Percentiles rank a stretch among this genome's conserved stretches.
Evolutionary conservation across 306 rosid species (phyloP).

Genomic region (Trichosanthes truncata): DNA sequence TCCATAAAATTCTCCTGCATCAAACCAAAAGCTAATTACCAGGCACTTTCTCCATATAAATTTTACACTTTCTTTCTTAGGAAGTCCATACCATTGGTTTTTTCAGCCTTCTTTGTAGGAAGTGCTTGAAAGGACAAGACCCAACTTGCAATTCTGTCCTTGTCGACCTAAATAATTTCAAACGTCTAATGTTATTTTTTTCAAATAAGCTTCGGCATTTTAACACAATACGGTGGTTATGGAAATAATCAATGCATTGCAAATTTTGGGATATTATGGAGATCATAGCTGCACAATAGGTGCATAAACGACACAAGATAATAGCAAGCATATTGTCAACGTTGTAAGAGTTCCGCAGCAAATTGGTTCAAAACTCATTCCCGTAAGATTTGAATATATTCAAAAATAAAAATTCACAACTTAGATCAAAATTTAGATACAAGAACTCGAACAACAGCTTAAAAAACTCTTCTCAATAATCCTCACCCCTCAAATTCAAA

Average conservation of each 20-base stretch:
- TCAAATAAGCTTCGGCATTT: not conserved
- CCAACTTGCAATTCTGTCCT: slow-evolving; percentile 58
- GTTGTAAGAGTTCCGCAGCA: not conserved
- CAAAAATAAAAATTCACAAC: not conserved
- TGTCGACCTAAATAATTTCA: slow-evolving; percentile 37
- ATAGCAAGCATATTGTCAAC: not conserved
- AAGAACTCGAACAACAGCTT: not conserved
- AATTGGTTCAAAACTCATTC: not conserved
- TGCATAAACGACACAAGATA: not conserved
- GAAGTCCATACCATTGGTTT: slow-evolving; percentile 31
- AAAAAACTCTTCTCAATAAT: not conserved
- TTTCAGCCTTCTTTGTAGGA: slow-evolving; percentile 29
- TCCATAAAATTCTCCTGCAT: slow-evolving; percentile 73
- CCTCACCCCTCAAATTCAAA: not conserved
- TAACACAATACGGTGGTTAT: not conserved
- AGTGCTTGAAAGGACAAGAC: slow-evolving; percentile 72
- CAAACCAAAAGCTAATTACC: slow-evolving; percentile 12
- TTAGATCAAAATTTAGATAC: not conserved
- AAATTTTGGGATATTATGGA: not conserved
- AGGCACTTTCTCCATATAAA: not conserved
- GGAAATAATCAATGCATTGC: not conserved
- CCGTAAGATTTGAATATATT: not conserved
- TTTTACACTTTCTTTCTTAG: not conserved
- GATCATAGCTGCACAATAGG: not conserved
- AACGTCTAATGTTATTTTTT: not conserved